Evolutionary conservation across 768 basidiomycete species (phyloP).

Genomic region (Calocybe gangraenosa): DNA sequence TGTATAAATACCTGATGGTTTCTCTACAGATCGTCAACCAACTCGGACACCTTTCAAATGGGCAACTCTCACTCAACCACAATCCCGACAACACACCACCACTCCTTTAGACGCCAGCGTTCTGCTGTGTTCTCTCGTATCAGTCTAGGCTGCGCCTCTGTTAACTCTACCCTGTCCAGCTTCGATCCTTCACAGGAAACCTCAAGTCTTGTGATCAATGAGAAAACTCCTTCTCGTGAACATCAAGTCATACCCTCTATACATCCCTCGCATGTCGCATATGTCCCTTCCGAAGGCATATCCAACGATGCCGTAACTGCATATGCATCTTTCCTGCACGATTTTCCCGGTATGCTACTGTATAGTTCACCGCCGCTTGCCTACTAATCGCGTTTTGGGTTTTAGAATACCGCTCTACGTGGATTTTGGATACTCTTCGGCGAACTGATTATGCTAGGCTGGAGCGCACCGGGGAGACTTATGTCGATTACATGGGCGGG

Average conservation of each 20-base stretch:
- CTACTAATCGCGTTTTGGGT: neutral
- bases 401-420: slow-evolving; percentile 60
- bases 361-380: neutral
- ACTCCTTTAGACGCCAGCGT: slow-evolving; percentile 26
- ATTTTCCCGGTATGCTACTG: slow-evolving; percentile 29
- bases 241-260: slow-evolving; percentile 21
- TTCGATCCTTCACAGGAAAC: slow-evolving; percentile 37
- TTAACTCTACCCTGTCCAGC: slow-evolving; percentile 27
- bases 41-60: slow-evolving; percentile 19
- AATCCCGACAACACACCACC: slow-evolving; percentile 14
- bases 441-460: slow-evolving; percentile 58
- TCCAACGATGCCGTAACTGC: slow-evolving; percentile 36
- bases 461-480: slow-evolving; percentile 62
- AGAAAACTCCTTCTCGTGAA: slow-evolving; percentile 22
- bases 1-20: slow-evolving; percentile 13
- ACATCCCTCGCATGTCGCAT: slow-evolving; percentile 20
- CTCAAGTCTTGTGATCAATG: slow-evolving; percentile 28
- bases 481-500: slow-evolving; percentile 87
- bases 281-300: slow-evolving; percentile 22
- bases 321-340: slow-evolving; percentile 46
- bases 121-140: slow-evolving; percentile 34
- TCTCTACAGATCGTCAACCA: neutral
- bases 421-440: slow-evolving; percentile 67
- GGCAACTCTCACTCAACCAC: slow-evolving; percentile 27
- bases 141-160: slow-evolving; percentile 35